Percentiles rank a stretch among this genome's conserved stretches.
phyloP scores from a whole-genome alignment of 2,329 filamentous ascomycete genomes.

The Tolypocladium capitatum region DNA sequence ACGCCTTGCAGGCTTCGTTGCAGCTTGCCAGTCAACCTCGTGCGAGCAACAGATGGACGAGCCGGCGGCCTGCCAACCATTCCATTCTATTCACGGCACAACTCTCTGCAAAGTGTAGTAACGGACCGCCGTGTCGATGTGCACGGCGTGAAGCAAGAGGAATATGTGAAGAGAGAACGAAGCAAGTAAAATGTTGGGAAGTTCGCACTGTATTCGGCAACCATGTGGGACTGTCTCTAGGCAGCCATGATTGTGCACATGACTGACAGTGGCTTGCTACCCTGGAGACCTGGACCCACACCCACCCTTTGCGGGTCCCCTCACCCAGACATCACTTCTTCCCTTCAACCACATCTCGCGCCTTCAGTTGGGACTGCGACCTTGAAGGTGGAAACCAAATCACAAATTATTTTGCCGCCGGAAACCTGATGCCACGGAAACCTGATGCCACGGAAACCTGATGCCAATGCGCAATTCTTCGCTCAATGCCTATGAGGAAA shows the following conservation, averaged over 20 bases:
- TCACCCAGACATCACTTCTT: too few species aligned
- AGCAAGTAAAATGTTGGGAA: background rate
- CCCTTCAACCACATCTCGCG: too few species aligned
- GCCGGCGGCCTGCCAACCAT: background rate
- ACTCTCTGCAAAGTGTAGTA: background rate
- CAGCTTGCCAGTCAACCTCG: too few species aligned
- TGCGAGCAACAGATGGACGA: background rate
- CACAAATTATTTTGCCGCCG: background rate
- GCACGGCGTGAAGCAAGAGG: background rate
- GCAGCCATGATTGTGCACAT: background rate
- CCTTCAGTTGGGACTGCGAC: background rate
- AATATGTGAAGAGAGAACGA: background rate
- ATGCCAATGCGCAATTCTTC: background rate
- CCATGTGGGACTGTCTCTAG: background rate
- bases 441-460: too few species aligned
- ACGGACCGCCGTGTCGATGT: background rate
- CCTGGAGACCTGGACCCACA: too few species aligned
- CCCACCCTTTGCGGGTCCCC: too few species aligned
- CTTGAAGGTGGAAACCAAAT: background rate
- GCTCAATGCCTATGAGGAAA: background rate
- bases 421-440: background rate
- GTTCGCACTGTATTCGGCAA: background rate
- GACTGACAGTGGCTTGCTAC: too few species aligned
- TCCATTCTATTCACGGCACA: background rate
- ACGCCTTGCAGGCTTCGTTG: too few species aligned